A percentile compares a stretch with the other conserved stretches of the same genome.
These are phyloP conservation scores for Galeopsis tetrahit DNA, from an alignment of 257 asterid genomes.

Conservation along the genomic window DNA sequence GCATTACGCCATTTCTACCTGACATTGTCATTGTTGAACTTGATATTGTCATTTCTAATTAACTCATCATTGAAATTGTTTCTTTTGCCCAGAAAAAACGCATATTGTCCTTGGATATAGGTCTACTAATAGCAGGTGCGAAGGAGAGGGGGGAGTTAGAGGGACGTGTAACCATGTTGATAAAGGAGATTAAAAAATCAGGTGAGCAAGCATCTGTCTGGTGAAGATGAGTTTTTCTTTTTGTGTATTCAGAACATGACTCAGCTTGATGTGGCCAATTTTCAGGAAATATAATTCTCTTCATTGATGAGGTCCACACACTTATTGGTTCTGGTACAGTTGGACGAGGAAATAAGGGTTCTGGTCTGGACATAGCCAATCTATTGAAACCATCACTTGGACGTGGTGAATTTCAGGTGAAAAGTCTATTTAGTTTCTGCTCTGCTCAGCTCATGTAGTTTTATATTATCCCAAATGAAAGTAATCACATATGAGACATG, in stretches of 20 bases:
- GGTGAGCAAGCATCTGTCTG: slow-evolving; percentile 60
- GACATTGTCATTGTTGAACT: slow-evolving; percentile 10
- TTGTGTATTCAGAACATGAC: slow-evolving; percentile 27
- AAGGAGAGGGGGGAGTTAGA: slow-evolving; percentile 99
- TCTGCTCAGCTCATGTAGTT: slow-evolving; percentile 11
- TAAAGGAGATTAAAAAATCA: slow-evolving; percentile 82
- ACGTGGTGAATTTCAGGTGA: slow-evolving; percentile 92
- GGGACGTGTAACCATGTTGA: slow-evolving; percentile 77
- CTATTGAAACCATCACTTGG: slow-evolving; percentile 94
- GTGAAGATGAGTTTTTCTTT: slow-evolving; percentile 15
- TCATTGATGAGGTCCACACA: slow-evolving; percentile 96
- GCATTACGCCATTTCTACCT: not conserved
- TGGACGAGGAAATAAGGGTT: slow-evolving; percentile 88
- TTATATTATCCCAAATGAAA: slow-evolving; percentile 23
- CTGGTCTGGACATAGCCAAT: slow-evolving; percentile 95
- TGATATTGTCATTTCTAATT: not conserved
- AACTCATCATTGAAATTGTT: slow-evolving; percentile 33
- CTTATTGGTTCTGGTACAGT: slow-evolving; percentile 91
- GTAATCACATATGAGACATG: slow-evolving; percentile 24
- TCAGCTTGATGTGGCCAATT: slow-evolving; percentile 45
- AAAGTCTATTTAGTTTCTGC: slow-evolving; percentile 37
- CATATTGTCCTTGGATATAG: slow-evolving; percentile 81
- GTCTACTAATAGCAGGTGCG: slow-evolving; percentile 91
- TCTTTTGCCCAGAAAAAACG: slow-evolving; percentile 75
- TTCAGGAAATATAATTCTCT: slow-evolving; percentile 87